These are phyloP conservation scores for Pseudocercospora eumusae DNA, from an alignment of 2,329 filamentous ascomycete genomes.

Conservation along the genomic window DNA sequence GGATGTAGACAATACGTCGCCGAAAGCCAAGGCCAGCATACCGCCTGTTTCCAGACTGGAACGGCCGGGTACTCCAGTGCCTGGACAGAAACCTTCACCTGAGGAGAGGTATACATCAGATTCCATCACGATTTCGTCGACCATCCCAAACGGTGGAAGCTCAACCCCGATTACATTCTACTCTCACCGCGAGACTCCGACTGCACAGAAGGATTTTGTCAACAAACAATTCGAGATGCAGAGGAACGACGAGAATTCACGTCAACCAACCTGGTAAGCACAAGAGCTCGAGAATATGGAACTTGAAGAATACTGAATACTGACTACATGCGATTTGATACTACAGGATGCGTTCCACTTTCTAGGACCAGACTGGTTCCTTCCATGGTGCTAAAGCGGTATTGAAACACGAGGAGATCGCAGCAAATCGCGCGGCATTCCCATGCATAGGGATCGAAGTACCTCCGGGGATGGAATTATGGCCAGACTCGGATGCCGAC, in stretches of 20 bases:
- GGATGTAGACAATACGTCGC: background rate
- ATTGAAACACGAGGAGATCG: background rate
- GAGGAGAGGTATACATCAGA: slow-evolving; percentile 2
- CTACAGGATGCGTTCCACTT: slow-evolving; percentile 6
- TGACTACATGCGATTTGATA: background rate
- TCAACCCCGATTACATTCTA: background rate
- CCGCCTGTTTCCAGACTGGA: background rate
- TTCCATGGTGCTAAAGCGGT: background rate
- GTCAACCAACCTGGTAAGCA: background rate
- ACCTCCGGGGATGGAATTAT: background rate
- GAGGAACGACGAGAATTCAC: background rate
- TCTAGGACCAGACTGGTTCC: background rate
- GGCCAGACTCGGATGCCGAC: background rate
- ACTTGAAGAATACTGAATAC: background rate
- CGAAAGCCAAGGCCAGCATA: background rate
- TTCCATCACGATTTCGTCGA: background rate
- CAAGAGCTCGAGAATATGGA: background rate
- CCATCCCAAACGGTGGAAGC: background rate
- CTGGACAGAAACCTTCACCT: background rate
- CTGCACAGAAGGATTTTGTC: background rate
- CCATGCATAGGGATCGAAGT: background rate
- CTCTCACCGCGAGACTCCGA: background rate
- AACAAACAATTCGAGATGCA: background rate
- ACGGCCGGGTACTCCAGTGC: background rate
- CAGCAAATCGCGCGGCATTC: background rate